A percentile compares a stretch with the other conserved stretches of the same genome.
These are phyloP conservation scores for Tulasnella sp. DNA, from an alignment of 768 basidiomycete genomes.

Conservation along the genomic window DNA sequence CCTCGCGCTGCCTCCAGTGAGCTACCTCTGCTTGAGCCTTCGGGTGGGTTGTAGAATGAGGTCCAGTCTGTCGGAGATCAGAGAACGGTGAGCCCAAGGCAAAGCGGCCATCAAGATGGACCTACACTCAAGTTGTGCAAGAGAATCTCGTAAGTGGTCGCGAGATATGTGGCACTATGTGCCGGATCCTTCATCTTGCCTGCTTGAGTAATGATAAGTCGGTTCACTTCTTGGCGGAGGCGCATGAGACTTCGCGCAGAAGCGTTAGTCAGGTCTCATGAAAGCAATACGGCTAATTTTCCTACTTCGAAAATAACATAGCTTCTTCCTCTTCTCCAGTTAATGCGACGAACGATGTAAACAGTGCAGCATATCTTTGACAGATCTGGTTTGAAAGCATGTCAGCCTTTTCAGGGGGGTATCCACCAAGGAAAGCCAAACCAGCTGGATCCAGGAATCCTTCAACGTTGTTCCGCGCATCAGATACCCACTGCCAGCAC, in stretches of 20 bases:
- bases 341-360: slow-evolving; percentile 73
- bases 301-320: slow-evolving; percentile 93
- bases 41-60: slow-evolving; percentile 55
- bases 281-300: neutral
- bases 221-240: slow-evolving; percentile 74
- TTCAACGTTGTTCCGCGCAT: neutral
- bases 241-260: slow-evolving; percentile 57
- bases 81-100: neutral
- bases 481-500: slow-evolving; percentile 32
- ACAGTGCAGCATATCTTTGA: slow-evolving; percentile 67
- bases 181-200: slow-evolving; percentile 54
- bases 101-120: slow-evolving; percentile 18
- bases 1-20: slow-evolving; percentile 81
- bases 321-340: slow-evolving; percentile 83
- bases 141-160: slow-evolving; percentile 65
- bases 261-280: neutral
- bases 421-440: slow-evolving; percentile 20
- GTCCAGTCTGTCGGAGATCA: slow-evolving; percentile 36
- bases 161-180: slow-evolving; percentile 58
- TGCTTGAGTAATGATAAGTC: slow-evolving; percentile 66
- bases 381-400: slow-evolving; percentile 46
- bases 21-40: slow-evolving; percentile 80
- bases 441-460: slow-evolving; percentile 15
- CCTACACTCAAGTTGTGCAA: slow-evolving; percentile 70
- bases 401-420: neutral